Conservation (phyloP, 2,329 filamentous ascomycete genomes). For the Neonectria coccinea region DNA sequence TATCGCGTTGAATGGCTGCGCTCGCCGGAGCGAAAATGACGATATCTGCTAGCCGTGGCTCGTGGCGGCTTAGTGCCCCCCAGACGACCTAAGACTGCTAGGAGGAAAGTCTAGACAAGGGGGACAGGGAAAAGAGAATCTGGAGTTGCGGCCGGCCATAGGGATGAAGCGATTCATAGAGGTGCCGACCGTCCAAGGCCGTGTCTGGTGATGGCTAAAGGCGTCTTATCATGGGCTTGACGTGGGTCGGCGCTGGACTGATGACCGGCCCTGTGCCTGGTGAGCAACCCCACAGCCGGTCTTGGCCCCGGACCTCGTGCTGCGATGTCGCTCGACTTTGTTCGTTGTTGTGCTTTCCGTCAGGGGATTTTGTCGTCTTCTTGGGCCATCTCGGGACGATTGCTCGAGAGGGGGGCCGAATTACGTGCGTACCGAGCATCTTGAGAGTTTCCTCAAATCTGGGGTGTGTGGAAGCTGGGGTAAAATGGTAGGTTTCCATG, state of each 20-base stretch:
- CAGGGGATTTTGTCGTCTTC: slow-evolving; percentile 8
- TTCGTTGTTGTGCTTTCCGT: slow-evolving; percentile 14
- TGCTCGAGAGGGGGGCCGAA: background rate
- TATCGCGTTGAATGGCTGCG: slow-evolving; percentile 44
- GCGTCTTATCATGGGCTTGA: slow-evolving; percentile 40
- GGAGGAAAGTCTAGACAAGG: slow-evolving; percentile 20
- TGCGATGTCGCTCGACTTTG: slow-evolving; percentile 31
- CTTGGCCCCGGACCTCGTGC: slow-evolving; percentile 31
- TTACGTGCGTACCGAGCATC: background rate
- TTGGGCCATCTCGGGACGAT: slow-evolving; percentile 19
- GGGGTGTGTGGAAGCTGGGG: slow-evolving; percentile 45
- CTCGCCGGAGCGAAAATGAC: slow-evolving; percentile 33
- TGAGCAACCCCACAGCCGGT: slow-evolving; percentile 38
- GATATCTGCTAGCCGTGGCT: slow-evolving; percentile 30
- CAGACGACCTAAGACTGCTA: slow-evolving; percentile 19
- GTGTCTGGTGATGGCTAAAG: slow-evolving; percentile 31
- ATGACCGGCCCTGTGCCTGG: slow-evolving; percentile 24
- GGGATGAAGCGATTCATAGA: slow-evolving; percentile 9
- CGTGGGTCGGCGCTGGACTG: slow-evolving; percentile 30
- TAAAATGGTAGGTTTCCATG: slow-evolving; percentile 30
- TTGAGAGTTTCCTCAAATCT: slow-evolving; percentile 21
- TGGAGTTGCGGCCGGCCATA: slow-evolving; percentile 26
- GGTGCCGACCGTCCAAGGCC: background rate
- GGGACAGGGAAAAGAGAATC: slow-evolving; percentile 20
- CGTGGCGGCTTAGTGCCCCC: slow-evolving; percentile 31